Evolutionary conservation across 176 grass and related monocot genomes (phyloP).

Genomic region (Paspalum vaginatum): DNA sequence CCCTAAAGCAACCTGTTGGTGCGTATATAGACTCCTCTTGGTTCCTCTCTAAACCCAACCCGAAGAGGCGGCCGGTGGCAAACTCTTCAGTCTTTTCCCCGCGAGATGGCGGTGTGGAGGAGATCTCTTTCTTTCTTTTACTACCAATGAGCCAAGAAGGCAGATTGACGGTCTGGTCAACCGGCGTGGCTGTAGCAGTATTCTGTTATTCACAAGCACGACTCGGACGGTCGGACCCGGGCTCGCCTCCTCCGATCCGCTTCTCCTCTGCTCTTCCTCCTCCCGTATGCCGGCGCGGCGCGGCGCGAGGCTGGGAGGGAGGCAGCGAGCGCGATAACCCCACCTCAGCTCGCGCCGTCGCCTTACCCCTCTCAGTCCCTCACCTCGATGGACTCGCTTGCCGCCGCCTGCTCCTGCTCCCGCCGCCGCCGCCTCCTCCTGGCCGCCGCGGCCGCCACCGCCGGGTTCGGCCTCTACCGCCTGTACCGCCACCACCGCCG

Average conservation of each 20-base stretch:
- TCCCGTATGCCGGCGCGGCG: background rate
- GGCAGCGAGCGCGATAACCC: background rate
- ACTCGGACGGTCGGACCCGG: background rate
- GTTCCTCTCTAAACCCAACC: too few species aligned
- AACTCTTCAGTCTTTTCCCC: too few species aligned
- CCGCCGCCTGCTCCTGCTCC: constrained; percentile 28
- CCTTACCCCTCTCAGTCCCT: background rate
- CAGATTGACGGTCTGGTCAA: background rate
- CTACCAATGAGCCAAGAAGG: background rate
- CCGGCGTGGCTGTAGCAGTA: background rate
- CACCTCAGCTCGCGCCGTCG: background rate
- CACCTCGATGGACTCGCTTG: constrained; percentile 36
- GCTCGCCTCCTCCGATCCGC: background rate
- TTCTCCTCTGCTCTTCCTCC: constrained; percentile 1
- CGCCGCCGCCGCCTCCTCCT: constrained; percentile 43
- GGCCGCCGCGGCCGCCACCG: constrained; percentile 28
- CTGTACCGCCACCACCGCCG: constrained; percentile 49
- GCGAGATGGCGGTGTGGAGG: too few species aligned
- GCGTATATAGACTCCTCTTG: too few species aligned
- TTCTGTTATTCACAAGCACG: background rate
- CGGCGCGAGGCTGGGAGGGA: background rate
- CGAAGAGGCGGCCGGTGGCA: too few species aligned
- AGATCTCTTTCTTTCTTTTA: too few species aligned
- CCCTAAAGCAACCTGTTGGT: too few species aligned
- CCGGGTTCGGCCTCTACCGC: constrained; percentile 55